Base-by-base conservation (phyloP, 768 basidiomycete species). In the Termitomyces sp. region DNA sequence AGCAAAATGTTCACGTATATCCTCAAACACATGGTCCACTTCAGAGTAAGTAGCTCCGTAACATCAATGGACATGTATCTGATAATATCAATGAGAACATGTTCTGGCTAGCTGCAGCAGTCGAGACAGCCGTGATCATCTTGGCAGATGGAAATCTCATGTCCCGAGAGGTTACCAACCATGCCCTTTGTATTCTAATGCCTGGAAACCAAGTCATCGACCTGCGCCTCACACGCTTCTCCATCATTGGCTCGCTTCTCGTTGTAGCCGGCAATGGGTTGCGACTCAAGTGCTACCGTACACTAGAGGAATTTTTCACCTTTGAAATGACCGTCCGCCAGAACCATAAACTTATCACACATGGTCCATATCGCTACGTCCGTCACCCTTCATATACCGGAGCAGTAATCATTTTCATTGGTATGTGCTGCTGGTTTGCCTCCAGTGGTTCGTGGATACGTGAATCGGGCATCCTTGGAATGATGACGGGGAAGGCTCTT, bases 271-370 rank as follows among this genome's bases (percentile, higher is more conserved):
- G 77, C 2, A 53, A 67, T 11, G 45, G 67, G 7, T 60, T 81
- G 3, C 77, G 81, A 18, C 50, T 73, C 9, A 63, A 62, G 58
- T 78, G 73, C 58, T 78, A 72, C 65, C 71, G 66, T 24, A 62
- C 66, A 20, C 67, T 79, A 22, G 72, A 74, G 16, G 39, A 61
- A 11, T 62, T 73, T 27, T 78, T 75, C 64, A 79, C 76, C 16
- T 79, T 78, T 48, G 45, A 54, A 41, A 33, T 54, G 9, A 31
- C 54, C n/a, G 6, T 54, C 30, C 54, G 54, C 8, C 6, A 33
- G 0, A 54, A 54, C 31, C 54, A 54, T 42, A 54, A 12, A 7
- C 27, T 54, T 12, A 15, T 54, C 30, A 54, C 37, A 20, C 42
- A 42, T 6, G 54, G 54, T 20, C 54, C 54, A 22, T 54, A 54